Base-by-base conservation (phyloP, 352 stramenopile species). In the Ophiocytium majus region DNA sequence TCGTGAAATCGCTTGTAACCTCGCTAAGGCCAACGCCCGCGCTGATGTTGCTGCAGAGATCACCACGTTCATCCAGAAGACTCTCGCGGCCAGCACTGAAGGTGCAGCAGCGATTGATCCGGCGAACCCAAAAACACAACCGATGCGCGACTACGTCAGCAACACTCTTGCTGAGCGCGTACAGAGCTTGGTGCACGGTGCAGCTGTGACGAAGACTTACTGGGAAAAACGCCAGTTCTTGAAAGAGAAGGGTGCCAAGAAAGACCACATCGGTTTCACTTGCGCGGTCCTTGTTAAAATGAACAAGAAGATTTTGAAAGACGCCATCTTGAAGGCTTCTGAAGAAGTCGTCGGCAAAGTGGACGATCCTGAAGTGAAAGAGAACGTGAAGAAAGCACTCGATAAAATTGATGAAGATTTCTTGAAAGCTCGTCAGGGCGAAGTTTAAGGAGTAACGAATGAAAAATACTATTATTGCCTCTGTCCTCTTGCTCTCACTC, bases 251-350 rank as follows among this genome's bases (percentile, higher is more conserved):
- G 57, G 57, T 71, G 57, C 57, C 28, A 71, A 71, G 28, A 71
- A 71, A 71, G 57, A 71, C 57, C 28, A 71, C 57, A 71, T 71
- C 57, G 57, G 57, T 71, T 71, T 71, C 57, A 71, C 57, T 28
- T 71, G 57, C 57, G 57, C 57, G 19, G 23, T 28, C 28, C 57
- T 71, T 28, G 28, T 71, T 28, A 23, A 28, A 23, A 71, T 71
- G 57, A 28, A 71, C 23, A 28, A 23, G 23, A 28, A 71, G 19
- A 23, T 23, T 71, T 28, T 71, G 19, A 23, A 28, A 23, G 57
- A 23, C 19, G 57, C 57, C 23, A 28, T 71, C 23, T 23, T 23
- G 23, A 71, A 71, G 57, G 57, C 57, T 23, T 71, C 57, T 71
- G 57, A 71, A 71, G 57, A 71, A 23, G 28, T 71, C 57, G 57